Conservation (phyloP, 2,329 filamentous ascomycete genomes). For the Colletotrichum truncatum region DNA sequence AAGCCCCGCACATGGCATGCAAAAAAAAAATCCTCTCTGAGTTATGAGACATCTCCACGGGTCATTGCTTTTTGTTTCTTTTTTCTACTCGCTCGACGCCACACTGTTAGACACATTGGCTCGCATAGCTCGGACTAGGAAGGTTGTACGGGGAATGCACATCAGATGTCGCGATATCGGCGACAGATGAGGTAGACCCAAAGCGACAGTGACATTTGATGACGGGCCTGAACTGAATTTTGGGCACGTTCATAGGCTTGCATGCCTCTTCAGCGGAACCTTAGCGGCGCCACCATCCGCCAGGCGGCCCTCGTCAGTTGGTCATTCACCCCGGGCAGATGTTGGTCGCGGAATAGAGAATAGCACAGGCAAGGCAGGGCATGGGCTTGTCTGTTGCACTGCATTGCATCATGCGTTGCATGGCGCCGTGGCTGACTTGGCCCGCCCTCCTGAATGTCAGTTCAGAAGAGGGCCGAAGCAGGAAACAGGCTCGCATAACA, state of each 20-base stretch:
- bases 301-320: neutral
- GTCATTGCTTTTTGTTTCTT: conserved; percentile 3
- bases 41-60: conserved; percentile 6
- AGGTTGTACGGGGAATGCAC: conserved; percentile 17
- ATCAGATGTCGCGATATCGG: conserved; percentile 29
- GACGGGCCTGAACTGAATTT: conserved; percentile 13
- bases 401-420: conserved; percentile 29
- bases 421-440: neutral
- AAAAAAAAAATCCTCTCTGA: neutral
- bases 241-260: conserved; percentile 3
- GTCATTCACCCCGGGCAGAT: neutral
- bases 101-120: too few relatives aligned
- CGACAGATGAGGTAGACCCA: conserved; percentile 12
- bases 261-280: neutral
- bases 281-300: neutral
- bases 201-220: conserved; percentile 6
- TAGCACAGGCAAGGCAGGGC: conserved; percentile 3
- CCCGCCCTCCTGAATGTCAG: conserved; percentile 6
- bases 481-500: neutral
- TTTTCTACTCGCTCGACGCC: too few relatives aligned
- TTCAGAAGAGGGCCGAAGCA: conserved; percentile 7
- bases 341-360: neutral
- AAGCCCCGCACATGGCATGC: neutral
- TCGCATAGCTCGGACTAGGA: conserved; percentile 12
- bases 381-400: conserved; percentile 13